These are phyloP conservation scores for Coccinonectria pachysandricola DNA, from an alignment of 2,329 filamentous ascomycete species.

Conservation along the genomic window DNA sequence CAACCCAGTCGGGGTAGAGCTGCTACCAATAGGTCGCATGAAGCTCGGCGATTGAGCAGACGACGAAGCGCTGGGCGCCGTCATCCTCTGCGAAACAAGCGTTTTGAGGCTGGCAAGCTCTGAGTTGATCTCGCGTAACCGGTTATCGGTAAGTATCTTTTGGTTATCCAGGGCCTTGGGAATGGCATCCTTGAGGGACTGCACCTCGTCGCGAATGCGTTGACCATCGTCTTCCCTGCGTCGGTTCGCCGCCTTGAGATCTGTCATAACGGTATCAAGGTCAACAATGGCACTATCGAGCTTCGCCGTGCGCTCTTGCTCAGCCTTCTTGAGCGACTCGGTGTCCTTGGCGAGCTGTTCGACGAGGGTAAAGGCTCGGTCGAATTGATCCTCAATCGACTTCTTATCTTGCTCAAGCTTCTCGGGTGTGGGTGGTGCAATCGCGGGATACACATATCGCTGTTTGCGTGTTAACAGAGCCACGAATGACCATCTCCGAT, in stretches of 20 bases:
- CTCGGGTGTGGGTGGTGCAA: conserved; percentile 86
- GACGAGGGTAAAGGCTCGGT: conserved; percentile 79
- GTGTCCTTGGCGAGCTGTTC: conserved; percentile 92
- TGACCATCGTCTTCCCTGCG: conserved; percentile 81
- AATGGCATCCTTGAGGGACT: conserved; percentile 70
- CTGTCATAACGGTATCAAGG: conserved; percentile 70
- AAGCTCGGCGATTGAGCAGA: conserved; percentile 16
- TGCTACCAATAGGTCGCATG: conserved; percentile 15
- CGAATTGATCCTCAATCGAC: conserved; percentile 84
- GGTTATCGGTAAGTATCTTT: conserved; percentile 70
- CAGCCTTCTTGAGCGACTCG: conserved; percentile 73
- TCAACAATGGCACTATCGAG: conserved; percentile 74
- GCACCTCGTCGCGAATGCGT: conserved; percentile 77
- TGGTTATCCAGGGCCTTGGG: conserved; percentile 83
- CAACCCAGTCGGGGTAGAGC: conserved; percentile 17
- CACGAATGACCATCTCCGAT: not conserved
- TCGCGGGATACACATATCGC: conserved; percentile 84
- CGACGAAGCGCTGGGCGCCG: conserved; percentile 21
- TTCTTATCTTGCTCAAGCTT: conserved; percentile 92
- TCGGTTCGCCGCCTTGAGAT: conserved; percentile 71
- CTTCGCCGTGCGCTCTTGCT: conserved; percentile 72
- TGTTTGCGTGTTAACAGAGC: conserved; percentile 29
- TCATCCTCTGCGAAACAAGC: conserved; percentile 59
- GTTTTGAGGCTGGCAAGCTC: conserved; percentile 92
- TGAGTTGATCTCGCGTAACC: conserved; percentile 72